Base-by-base conservation (phyloP, 1,284 basidiomycete genomes). In the Anthracocystis walkeri region DNA sequence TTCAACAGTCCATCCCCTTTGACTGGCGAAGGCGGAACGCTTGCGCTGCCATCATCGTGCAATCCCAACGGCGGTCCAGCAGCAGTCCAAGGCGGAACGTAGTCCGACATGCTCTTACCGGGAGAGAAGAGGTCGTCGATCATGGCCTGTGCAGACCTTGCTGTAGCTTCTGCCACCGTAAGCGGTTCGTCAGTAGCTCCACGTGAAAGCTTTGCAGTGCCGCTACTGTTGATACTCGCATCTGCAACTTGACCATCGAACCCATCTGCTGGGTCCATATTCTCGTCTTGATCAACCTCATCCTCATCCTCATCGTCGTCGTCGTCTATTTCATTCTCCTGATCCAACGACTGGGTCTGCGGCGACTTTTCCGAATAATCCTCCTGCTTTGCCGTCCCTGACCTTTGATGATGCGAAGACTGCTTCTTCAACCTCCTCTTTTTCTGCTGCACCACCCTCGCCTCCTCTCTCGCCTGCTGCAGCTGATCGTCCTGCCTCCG, bases 1-100 rank as follows among this genome's bases (percentile, higher is more conserved):
- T 97, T 94, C 63, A 97, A 87, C 58, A 68, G 21, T 2, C 66
- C 62, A 33, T 66, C 65, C 2, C 33, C 56, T 52, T 72, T 71
- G 1, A 72, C 42, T 5, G 70, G 65, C 4, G 65, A 67, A 4
- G 72, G 63, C 7, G 69, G 71, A 5, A 46, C 71, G 7, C 58
- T 65, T 2, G 42, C 40, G 7, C 46, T 35, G 7, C 42, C 56
- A 20, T 70, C 77, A 14, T 75, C 73, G 42, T 65, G 65, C 33
- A 76, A 31, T 0, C 71, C 79, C 4, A 71, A 23, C 3, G 76
- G 68, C 1, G 69, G 60, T 1, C 77, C 77, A 6, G 73, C 67
- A 7, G 77, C 66, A 8, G 77, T 72, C 71, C 77, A 77, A 16
- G 75, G 75, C 10, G 81, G 81, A 3, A 71, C 60, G 46, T 80